Evolutionary conservation across 768 basidiomycete species (phyloP).

Genomic region (Leucocoprinus leucothites): DNA sequence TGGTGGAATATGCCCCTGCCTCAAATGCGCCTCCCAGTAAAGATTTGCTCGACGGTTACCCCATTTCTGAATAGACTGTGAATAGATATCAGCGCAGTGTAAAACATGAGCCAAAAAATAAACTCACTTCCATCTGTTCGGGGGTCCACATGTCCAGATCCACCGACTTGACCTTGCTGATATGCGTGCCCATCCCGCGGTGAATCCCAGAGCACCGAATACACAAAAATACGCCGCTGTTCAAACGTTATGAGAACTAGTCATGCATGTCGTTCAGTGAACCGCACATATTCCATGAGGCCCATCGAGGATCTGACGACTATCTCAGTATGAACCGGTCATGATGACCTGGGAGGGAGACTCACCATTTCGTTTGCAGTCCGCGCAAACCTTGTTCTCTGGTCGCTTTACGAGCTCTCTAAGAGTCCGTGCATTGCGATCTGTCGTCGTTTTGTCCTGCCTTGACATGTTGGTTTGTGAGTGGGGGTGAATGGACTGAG

Average conservation of each 20-base stretch:
- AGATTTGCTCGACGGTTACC: conserved; percentile 90
- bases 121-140: conserved; percentile 88
- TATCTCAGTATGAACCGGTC: not conserved
- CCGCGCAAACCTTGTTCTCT: conserved; percentile 93
- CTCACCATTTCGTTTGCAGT: conserved; percentile 95
- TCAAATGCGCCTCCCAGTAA: conserved; percentile 97
- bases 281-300: conserved; percentile 90
- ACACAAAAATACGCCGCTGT: conserved; percentile 89
- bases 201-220: conserved; percentile 98
- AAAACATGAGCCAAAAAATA: not conserved
- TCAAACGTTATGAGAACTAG: conserved; percentile 3
- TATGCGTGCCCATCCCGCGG: conserved; percentile 97
- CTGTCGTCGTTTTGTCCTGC: conserved; percentile 86
- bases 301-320: conserved; percentile 88
- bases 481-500: conserved; percentile 8
- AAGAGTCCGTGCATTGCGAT: conserved; percentile 72
- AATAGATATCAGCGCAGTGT: not conserved
- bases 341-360: conserved; percentile 10
- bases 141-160: conserved; percentile 98
- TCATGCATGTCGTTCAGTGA: not conserved
- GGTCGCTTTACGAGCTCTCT: conserved; percentile 85
- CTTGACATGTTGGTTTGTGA: conserved; percentile 31
- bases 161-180: conserved; percentile 95
- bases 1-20: conserved; percentile 85
- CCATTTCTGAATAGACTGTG: conserved; percentile 85